Percentiles rank a stretch among this genome's conserved stretches.
Evolutionary conservation across 129 eudicot genomes (phyloP).

Genomic region (Chrysanthemum seticuspe): DNA sequence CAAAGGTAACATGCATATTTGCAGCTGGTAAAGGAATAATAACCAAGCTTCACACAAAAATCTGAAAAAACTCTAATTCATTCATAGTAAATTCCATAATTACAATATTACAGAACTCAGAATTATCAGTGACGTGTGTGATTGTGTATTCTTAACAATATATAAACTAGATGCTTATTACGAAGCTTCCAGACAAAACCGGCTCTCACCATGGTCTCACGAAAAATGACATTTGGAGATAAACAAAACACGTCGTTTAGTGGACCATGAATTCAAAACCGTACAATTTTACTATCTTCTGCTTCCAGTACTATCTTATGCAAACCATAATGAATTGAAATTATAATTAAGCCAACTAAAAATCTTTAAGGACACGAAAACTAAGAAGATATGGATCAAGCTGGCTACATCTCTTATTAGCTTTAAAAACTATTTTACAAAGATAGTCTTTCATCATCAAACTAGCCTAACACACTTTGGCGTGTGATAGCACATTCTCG

Average conservation of each 20-base stretch:
- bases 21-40: too few species aligned
- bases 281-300: background rate
- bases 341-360: background rate
- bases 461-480: constrained; percentile 6
- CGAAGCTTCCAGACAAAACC: too few species aligned
- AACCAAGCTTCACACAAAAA: too few species aligned
- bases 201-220: too few species aligned
- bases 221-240: background rate
- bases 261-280: background rate
- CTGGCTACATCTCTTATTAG: background rate
- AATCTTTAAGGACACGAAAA: constrained; percentile 1
- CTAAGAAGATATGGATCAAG: background rate
- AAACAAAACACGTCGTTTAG: background rate
- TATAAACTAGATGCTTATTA: too few species aligned
- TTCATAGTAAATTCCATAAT: too few species aligned
- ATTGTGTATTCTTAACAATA: too few species aligned
- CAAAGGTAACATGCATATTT: too few species aligned
- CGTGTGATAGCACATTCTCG: background rate
- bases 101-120: too few species aligned
- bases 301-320: background rate
- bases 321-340: background rate
- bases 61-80: too few species aligned
- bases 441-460: background rate
- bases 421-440: background rate
- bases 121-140: too few species aligned